These are phyloP conservation scores for Drechslerella dactyloides DNA, from an alignment of 2,329 filamentous ascomycete species.

Conservation along the genomic window DNA sequence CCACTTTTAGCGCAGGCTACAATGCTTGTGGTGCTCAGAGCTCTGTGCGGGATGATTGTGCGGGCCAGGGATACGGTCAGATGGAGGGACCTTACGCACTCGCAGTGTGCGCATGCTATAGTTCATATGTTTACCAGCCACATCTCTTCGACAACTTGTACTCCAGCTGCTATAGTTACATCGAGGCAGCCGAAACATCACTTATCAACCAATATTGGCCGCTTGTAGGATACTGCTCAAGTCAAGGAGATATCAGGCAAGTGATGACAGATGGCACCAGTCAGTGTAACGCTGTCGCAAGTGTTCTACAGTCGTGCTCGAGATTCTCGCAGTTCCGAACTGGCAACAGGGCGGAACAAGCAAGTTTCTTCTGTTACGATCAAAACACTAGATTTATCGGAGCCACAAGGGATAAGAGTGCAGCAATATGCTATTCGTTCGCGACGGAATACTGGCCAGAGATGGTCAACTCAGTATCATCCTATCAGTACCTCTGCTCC, in stretches of 20 bases:
- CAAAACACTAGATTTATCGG: conserved; percentile 38
- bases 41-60: conserved; percentile 20
- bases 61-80: conserved; percentile 20
- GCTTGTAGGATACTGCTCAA: conserved; percentile 31
- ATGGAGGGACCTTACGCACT: conserved; percentile 15
- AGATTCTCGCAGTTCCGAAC: conserved; percentile 29
- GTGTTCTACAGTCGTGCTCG: conserved; percentile 33
- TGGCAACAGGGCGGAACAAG: conserved; percentile 24
- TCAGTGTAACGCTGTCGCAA: conserved; percentile 22
- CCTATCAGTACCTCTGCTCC: conserved; percentile 31
- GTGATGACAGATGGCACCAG: conserved; percentile 21
- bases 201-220: conserved; percentile 21
- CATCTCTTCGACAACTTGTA: conserved; percentile 33
- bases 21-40: conserved; percentile 28
- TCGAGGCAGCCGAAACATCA: conserved; percentile 27
- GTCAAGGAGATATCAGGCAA: conserved; percentile 30
- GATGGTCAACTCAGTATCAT: conserved; percentile 30
- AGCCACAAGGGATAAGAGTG: conserved; percentile 37
- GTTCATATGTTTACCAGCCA: conserved; percentile 19
- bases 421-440: conserved; percentile 34
- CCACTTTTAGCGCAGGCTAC: conserved; percentile 17
- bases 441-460: conserved; percentile 42
- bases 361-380: conserved; percentile 47
- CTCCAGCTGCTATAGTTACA: conserved; percentile 37
- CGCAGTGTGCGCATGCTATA: conserved; percentile 40